Evolutionary conservation across 2,329 filamentous ascomycete species (phyloP).

Genomic region (Chaetomium sp.): DNA sequence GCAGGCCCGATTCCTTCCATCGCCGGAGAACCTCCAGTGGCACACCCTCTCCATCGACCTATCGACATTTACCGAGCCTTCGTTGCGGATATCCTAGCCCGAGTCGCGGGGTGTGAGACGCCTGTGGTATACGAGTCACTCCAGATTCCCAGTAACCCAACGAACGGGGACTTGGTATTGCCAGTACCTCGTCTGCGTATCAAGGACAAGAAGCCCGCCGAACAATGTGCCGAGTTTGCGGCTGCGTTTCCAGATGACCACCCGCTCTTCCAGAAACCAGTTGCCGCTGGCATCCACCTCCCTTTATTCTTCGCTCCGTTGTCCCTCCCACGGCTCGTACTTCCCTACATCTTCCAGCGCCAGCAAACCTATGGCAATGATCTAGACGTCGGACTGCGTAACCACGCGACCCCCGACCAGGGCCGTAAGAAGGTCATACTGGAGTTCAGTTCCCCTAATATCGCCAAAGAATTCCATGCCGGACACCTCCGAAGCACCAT

Average conservation of each 20-base stretch:
- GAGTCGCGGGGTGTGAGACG: conserved; percentile 20
- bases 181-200: conserved; percentile 28
- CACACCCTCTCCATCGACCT: conserved; percentile 13
- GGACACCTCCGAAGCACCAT: conserved; percentile 71
- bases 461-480: conserved; percentile 70
- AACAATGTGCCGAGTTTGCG: background rate
- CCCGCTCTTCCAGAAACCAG: conserved; percentile 50
- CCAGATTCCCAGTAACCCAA: conserved; percentile 22
- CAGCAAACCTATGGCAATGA: conserved; percentile 46
- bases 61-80: conserved; percentile 29
- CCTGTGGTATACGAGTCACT: conserved; percentile 27
- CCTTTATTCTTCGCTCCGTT: conserved; percentile 60
- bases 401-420: background rate
- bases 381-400: background rate
- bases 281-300: conserved; percentile 52
- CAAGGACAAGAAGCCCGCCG: conserved; percentile 1
- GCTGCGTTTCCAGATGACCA: conserved; percentile 26
- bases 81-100: conserved; percentile 22
- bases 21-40: background rate
- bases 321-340: conserved; percentile 48
- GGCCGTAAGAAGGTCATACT: conserved; percentile 48
- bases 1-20: background rate
- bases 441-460: conserved; percentile 71
- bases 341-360: conserved; percentile 53
- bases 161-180: conserved; percentile 28